phyloP scores from a whole-genome alignment of 345 rosid genomes.

The Hibiscus trionum region DNA sequence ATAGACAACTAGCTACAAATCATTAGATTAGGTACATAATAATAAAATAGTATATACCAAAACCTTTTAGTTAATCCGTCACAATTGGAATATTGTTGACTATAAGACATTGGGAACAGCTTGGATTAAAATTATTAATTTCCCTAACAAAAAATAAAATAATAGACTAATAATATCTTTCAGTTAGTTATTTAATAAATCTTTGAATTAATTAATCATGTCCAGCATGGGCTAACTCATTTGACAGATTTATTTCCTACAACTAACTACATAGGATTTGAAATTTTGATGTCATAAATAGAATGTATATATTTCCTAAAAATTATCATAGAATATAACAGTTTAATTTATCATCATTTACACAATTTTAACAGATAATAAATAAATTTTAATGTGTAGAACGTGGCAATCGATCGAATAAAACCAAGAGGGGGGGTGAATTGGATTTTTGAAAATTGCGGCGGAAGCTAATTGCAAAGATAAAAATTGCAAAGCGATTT shows the following conservation, averaged over 20 bases:
- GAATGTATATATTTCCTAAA: neutral
- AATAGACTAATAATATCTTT: neutral
- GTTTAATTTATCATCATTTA: neutral
- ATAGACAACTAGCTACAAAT: conserved; percentile 4
- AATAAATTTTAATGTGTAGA: too few species aligned
- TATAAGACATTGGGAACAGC: neutral
- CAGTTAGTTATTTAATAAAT: neutral
- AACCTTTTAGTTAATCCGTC: neutral
- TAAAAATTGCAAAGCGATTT: too few species aligned
- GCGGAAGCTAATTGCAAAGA: too few species aligned
- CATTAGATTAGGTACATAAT: conserved; percentile 4
- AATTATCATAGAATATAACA: neutral
- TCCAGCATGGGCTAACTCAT: neutral
- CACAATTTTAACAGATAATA: neutral
- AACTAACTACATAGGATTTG: neutral
- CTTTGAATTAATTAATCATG: neutral
- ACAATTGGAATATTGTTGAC: neutral
- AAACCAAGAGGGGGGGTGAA: too few species aligned
- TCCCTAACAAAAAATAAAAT: neutral
- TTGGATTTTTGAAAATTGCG: too few species aligned
- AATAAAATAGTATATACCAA: neutral
- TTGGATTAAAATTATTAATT: neutral
- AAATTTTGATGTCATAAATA: neutral
- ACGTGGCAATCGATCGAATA: too few species aligned
- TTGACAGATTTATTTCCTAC: neutral